Evolutionary conservation across 768 basidiomycete species (phyloP), one percentile per base, ranked within the genome.

Genomic region (Pholiota conissans): DNA sequence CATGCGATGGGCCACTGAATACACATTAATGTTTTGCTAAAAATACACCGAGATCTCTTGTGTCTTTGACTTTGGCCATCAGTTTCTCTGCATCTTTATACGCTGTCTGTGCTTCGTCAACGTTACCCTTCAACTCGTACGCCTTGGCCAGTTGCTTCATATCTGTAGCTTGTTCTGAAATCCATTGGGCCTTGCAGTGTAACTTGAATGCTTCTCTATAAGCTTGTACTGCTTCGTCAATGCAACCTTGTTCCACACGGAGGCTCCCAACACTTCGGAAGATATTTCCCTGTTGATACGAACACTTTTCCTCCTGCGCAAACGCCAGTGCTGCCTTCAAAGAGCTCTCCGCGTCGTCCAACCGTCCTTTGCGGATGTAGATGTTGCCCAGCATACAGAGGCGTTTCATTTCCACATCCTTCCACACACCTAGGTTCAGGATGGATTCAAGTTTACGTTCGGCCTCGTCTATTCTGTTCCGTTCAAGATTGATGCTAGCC

Each of bases 1-100:
- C 53, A 59, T 5, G 53, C 61, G 7, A 24, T 73, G 16, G 35
- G 66, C 2, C 59, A 60, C 3, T n/a, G n/a, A n/a, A n/a, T n/a
- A n/a, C n/a, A n/a, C n/a, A n/a, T n/a, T n/a, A n/a, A n/a, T n/a
- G n/a, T n/a, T n/a, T n/a, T n/a, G n/a, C n/a, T n/a, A n/a, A n/a
- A n/a, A n/a, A n/a, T n/a, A n/a, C n/a, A n/a, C n/a, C n/a, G n/a
- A n/a, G n/a, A n/a, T n/a, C n/a, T n/a, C n/a, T n/a, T n/a, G n/a
- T n/a, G n/a, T n/a, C n/a, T n/a, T n/a, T n/a, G n/a, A n/a, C n/a
- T n/a, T n/a, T n/a, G n/a, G n/a, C n/a, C n/a, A n/a, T 39, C 37
- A 39, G 20, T 39, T 6, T 18, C 37, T n/a, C 13, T n/a, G 3
- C n/a, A n/a, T 18, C 14, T 3, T 39, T 16, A 16, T n/a, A 39